Conservation (phyloP, 2,329 filamentous ascomycete genomes). For the Drechmeria coniospora region DNA sequence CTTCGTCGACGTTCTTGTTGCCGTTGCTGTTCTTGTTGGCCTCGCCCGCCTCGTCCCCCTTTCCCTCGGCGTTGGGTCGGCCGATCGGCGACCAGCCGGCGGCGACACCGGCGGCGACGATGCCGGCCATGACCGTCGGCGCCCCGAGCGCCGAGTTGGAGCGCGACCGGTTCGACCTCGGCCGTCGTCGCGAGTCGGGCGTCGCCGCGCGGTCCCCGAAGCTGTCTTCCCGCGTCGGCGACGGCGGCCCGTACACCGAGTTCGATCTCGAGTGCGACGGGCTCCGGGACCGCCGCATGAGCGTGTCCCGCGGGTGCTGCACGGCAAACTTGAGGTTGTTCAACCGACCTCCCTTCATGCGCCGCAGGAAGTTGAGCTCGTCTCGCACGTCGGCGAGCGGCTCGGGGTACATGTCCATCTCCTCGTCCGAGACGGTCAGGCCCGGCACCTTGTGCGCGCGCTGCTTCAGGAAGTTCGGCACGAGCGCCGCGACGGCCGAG, state of each 20-base stretch:
- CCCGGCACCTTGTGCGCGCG: constrained; percentile 31
- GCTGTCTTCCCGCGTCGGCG: constrained; percentile 44
- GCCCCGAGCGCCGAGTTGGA: constrained; percentile 59
- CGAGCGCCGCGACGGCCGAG: constrained; percentile 36
- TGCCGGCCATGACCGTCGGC: constrained; percentile 68
- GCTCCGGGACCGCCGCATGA: constrained; percentile 46
- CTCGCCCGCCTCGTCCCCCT: constrained; percentile 5
- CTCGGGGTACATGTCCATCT: constrained; percentile 54
- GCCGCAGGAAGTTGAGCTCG: constrained; percentile 67
- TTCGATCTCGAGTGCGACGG: constrained; percentile 50
- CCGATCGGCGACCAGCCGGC: constrained; percentile 64
- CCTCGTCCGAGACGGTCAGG: constrained; percentile 49
- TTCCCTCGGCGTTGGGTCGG: constrained; percentile 17
- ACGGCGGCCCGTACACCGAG: constrained; percentile 44
- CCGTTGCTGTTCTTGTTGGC: constrained; percentile 5
- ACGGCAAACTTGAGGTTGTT: constrained; percentile 71
- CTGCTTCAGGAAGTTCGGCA: constrained; percentile 38
- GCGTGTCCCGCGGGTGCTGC: constrained; percentile 56
- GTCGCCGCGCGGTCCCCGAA: constrained; percentile 33
- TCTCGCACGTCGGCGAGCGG: constrained; percentile 62
- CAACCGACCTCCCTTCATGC: constrained; percentile 65
- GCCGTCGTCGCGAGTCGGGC: constrained; percentile 47
- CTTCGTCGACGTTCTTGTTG: constrained; percentile 2
- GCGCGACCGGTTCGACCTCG: constrained; percentile 49
- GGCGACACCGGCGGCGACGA: constrained; percentile 61